Evolutionary conservation across 2,329 filamentous ascomycete species (phyloP), one percentile per base, ranked within the genome.

Genomic region (Apiospora sp.): DNA sequence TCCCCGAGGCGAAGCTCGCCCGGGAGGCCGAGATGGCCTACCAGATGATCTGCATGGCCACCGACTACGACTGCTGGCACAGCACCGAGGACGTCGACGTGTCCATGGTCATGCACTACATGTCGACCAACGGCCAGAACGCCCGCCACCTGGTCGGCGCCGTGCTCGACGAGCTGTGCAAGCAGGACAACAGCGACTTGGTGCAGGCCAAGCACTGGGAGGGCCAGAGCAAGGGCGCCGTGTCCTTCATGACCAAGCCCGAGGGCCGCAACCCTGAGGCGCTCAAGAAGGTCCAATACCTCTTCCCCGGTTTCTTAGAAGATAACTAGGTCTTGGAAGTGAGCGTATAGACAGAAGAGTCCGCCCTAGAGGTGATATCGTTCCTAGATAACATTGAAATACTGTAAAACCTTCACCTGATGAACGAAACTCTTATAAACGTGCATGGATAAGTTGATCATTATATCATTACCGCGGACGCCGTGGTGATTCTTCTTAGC

Each of bases 41-140:
- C 84, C 95, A 97, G 86, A 97, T 98, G 90, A 97, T 99, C 80
- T 98, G 96, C 88, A 99, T 99, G 96, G 94, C 94, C 46, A 99
- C 96, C 41, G 96, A 99, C 86, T 99, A 99, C 83, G 96, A 99
- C 87, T 98, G 96, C 90, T 99, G 96, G 96, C 93, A 95, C 81
- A 91, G 89, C 27, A 89, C 89, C 68, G 93, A 91, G 72, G 94
- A 93, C 76, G 96, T 99, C 75, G 95, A 95, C 74, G 96, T 99
- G 30, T 94, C 95, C 83, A 97, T 98, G 93, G 96, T 99, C 72
- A 94, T 98, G 91, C 93, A 91, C 74, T 94, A 97, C 84, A 99
- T 99, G 96, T 92, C 93, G 81, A 93, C 94, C 76, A 99, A 99
- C 84, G 89, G 93, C 70, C 88, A 92, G 80, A 99, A 98, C 80